Base-by-base conservation (phyloP, 2,329 filamentous ascomycete species). In the Parasarocladium wereldwijsianum region DNA sequence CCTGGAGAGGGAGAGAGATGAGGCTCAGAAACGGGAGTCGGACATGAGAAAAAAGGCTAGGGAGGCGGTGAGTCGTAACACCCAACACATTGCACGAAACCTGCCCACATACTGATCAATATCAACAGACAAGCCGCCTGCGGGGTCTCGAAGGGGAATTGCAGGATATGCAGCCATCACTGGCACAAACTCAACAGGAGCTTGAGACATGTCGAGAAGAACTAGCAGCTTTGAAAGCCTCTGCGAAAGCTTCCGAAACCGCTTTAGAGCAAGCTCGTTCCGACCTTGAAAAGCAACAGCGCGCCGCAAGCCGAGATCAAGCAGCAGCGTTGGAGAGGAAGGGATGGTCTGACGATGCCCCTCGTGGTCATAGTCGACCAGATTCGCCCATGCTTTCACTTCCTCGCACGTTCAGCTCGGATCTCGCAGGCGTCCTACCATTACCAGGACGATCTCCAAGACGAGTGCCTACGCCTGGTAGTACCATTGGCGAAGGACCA, bases 1-100 rank as follows among this genome's bases (percentile, higher is more conserved):
- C 29, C 61, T 96, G 8, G 90, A 98, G 50, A 90, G 80, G 47
- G 92, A 98, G 51, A 73, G 83, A 33, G 86, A 96, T 45, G 90
- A 98, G 44, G 71, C 82, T 7, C 65, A 74, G 29, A 76, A 76
- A 40, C 75, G 83, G 34, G 90, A 98, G 55, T 77, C 72, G 5
- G 90, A 96, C 22, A 71, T 93, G 54, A 69, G 90, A 40, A 83
- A 79, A 49, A 96, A 92, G 55, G 80, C 85, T 32, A 71, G 90
- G 37, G 90, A 98, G 53, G 65, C 78, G 44, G 80, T 85, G 64
- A 55, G 74, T 58, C 12, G 12, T 7, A 18, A 24, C n/a, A 11
- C 30, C 13, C 14, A 4, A 12, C 10, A 21, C 15, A 31, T 20
- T 21, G 14, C 14, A 17, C 11, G 20, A 20, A 19, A 23, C 13